phyloP scores from a whole-genome alignment of 805 yeast species.

The Wickerhamia fluorescens region DNA sequence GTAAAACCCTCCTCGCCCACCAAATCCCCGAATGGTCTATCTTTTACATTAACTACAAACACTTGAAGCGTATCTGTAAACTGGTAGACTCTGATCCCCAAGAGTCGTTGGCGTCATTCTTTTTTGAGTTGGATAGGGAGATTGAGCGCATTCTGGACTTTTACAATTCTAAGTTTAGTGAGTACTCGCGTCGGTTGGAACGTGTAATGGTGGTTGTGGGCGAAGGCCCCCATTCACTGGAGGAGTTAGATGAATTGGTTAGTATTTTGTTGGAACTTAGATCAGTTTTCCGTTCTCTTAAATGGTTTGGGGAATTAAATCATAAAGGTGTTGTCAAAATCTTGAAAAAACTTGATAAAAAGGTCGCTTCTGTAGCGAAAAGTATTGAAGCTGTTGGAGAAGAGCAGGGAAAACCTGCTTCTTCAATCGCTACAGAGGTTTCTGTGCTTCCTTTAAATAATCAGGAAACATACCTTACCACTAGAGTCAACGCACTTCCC shows the following conservation, averaged over 20 bases:
- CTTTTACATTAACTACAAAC: slow-evolving; percentile 79
- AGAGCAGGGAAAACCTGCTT: not conserved
- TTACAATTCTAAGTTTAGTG: slow-evolving; percentile 64
- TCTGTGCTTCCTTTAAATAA: slow-evolving; percentile 15
- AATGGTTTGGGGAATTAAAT: slow-evolving; percentile 92
- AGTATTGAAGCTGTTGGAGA: slow-evolving; percentile 3
- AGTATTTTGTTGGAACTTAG: slow-evolving; percentile 67
- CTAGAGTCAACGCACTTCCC: slow-evolving; percentile 66
- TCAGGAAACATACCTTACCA: slow-evolving; percentile 39
- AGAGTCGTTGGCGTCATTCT: slow-evolving; percentile 51
- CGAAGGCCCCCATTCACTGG: slow-evolving; percentile 20
- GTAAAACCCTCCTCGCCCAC: slow-evolving; percentile 69
- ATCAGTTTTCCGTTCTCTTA: slow-evolving; percentile 69
- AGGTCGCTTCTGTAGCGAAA: slow-evolving; percentile 27
- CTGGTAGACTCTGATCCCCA: slow-evolving; percentile 41
- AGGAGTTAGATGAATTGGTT: slow-evolving; percentile 36
- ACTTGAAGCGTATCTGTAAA: slow-evolving; percentile 73
- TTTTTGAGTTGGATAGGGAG: slow-evolving; percentile 71
- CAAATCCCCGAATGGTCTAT: slow-evolving; percentile 93
- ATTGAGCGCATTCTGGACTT: slow-evolving; percentile 77
- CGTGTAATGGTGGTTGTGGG: slow-evolving; percentile 34
- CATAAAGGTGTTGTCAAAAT: slow-evolving; percentile 86
- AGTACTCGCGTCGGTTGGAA: slow-evolving; percentile 64
- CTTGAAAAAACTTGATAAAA: slow-evolving; percentile 84
- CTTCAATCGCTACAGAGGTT: slow-evolving; percentile 4